Percentiles rank a stretch among this genome's conserved stretches.
Conservation (phyloP, 2,329 filamentous ascomycete species). For the Neophaeococcomyces aloes region DNA sequence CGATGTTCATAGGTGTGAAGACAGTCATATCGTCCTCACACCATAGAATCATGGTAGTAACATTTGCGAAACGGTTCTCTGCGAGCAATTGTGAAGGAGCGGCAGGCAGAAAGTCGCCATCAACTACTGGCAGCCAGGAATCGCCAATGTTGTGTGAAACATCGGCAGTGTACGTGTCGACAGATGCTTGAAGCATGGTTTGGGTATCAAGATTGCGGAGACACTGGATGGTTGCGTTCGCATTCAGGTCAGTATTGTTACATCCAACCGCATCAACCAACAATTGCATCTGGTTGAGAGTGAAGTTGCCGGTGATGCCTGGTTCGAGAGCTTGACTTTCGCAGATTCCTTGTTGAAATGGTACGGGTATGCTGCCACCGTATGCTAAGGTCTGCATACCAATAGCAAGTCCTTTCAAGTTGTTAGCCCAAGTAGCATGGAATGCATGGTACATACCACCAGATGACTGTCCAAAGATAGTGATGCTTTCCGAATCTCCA, state of each 20-base stretch:
- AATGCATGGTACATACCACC: slow-evolving; percentile 27
- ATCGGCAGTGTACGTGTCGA: slow-evolving; percentile 33
- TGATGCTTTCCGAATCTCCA: slow-evolving; percentile 16
- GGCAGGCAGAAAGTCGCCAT: slow-evolving; percentile 41
- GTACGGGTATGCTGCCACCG: slow-evolving; percentile 33
- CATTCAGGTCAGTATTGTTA: slow-evolving; percentile 32
- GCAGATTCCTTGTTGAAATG: slow-evolving; percentile 39
- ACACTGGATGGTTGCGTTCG: slow-evolving; percentile 37
- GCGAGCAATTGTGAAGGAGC: slow-evolving; percentile 33
- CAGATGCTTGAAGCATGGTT: slow-evolving; percentile 35
- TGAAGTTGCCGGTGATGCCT: slow-evolving; percentile 41
- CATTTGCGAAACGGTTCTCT: slow-evolving; percentile 34
- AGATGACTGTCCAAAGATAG: slow-evolving; percentile 38
- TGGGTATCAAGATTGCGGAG: slow-evolving; percentile 36
- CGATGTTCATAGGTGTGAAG: slow-evolving; percentile 1
- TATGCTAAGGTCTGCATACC: slow-evolving; percentile 42
- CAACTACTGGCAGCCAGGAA: slow-evolving; percentile 31
- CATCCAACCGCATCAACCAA: slow-evolving; percentile 37
- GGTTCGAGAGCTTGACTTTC: slow-evolving; percentile 43
- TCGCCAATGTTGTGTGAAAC: slow-evolving; percentile 7
- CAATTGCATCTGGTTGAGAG: slow-evolving; percentile 36
- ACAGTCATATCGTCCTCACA: neutral
- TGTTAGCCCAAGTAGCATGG: neutral
- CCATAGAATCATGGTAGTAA: slow-evolving; percentile 18
- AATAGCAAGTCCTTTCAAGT: slow-evolving; percentile 31